Conservation (phyloP, 108 stramenopile genomes). For the Stephanodiscus triporus region DNA sequence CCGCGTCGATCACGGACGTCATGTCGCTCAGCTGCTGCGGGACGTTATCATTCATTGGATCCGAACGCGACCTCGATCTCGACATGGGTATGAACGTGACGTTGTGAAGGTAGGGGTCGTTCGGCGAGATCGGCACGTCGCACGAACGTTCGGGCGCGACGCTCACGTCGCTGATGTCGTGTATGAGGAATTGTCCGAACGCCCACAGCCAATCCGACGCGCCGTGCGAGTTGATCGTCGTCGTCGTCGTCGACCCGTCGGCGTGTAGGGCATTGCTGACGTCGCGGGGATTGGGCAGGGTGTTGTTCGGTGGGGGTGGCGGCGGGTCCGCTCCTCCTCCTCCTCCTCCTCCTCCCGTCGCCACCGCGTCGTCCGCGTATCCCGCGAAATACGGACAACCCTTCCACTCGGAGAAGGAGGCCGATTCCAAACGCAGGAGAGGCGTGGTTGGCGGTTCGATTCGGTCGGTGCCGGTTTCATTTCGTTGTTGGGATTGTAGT, state of each 20-base stretch:
- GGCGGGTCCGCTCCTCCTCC: no score
- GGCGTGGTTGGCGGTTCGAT: neutral
- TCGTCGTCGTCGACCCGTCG: neutral
- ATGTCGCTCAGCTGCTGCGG: constrained; percentile 18
- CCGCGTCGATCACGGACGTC: constrained; percentile 24
- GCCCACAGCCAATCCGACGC: constrained; percentile 33
- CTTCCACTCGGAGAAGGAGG: neutral
- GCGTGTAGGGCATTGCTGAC: neutral
- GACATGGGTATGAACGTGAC: constrained; percentile 10
- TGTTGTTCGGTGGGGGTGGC: no score
- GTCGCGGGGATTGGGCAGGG: neutral
- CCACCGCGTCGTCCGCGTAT: no score
- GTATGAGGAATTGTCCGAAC: constrained; percentile 45
- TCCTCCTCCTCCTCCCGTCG: no score
- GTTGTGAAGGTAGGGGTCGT: constrained; percentile 27
- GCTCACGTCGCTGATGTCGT: constrained; percentile 37
- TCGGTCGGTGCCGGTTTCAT: neutral
- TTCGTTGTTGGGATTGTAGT: neutral
- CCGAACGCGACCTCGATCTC: constrained; percentile 1
- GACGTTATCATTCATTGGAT: neutral
- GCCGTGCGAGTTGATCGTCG: neutral
- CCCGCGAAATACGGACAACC: neutral
- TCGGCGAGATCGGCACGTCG: constrained; percentile 15
- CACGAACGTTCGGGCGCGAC: neutral
- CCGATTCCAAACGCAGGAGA: neutral